A percentile compares a stretch with the other conserved stretches of the same genome.
Conservation (phyloP, 257 asterid genomes). For the Solanum paucissectum region DNA sequence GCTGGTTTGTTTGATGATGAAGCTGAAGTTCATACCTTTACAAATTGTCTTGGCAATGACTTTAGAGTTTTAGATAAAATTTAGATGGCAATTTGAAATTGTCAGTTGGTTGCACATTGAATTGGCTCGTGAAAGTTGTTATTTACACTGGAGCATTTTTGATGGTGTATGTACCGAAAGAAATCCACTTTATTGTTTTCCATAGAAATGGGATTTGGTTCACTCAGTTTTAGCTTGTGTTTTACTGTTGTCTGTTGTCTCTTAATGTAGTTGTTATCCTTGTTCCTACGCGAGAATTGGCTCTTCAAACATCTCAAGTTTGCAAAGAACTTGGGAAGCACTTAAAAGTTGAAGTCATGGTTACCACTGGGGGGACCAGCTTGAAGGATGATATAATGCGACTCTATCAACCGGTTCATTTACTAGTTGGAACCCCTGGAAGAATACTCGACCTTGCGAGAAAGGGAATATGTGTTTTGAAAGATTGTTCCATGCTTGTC, state of each 20-base stretch:
- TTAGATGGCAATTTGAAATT: background rate
- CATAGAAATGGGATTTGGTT: background rate
- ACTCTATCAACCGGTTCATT: constrained; percentile 82
- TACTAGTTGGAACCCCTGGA: constrained; percentile 96
- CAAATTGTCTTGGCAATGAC: background rate
- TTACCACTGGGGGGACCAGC: constrained; percentile 89
- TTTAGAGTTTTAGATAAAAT: background rate
- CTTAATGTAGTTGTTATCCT: constrained; percentile 59
- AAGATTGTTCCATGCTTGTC: constrained; percentile 54
- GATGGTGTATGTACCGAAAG: background rate
- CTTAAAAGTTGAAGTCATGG: constrained; percentile 72
- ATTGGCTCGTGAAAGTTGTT: background rate
- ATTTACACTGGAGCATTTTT: background rate
- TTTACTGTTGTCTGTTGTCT: constrained; percentile 4
- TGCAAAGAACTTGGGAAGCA: constrained; percentile 89
- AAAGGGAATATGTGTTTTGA: constrained; percentile 58
- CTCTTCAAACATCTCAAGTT: constrained; percentile 89
- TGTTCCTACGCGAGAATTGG: constrained; percentile 79
- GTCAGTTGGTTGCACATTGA: background rate
- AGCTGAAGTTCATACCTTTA: background rate
- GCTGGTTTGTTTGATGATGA: background rate
- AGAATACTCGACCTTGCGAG: constrained; percentile 79
- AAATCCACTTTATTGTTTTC: background rate
- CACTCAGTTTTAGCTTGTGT: background rate
- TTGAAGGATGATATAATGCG: constrained; percentile 90